Evolutionary conservation across 345 rosid genomes (phyloP).

Genomic region (Psidium guajava): DNA sequence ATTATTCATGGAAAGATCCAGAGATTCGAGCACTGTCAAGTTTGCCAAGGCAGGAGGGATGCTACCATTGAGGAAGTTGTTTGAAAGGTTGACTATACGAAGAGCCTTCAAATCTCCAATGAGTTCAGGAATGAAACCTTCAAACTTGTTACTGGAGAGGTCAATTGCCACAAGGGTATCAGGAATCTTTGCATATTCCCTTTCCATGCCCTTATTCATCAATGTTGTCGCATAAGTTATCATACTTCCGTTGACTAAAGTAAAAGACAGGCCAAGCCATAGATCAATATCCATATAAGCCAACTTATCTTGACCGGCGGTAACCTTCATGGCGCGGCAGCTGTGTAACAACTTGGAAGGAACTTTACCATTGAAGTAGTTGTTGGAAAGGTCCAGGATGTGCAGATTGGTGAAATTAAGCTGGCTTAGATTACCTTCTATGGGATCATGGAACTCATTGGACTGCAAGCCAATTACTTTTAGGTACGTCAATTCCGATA

Average conservation of each 20-base stretch:
- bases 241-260: fast-evolving
- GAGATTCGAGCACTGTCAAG: background rate
- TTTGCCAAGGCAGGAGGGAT: background rate
- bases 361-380: background rate
- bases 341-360: background rate
- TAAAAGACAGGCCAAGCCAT: fast-evolving
- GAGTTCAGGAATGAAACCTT: background rate
- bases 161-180: fast-evolving
- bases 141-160: background rate
- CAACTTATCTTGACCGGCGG: background rate
- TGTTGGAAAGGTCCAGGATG: background rate
- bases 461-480: background rate
- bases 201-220: background rate
- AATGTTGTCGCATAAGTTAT: background rate
- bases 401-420: background rate
- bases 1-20: background rate
- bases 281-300: fast-evolving
- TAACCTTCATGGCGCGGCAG: background rate
- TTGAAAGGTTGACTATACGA: background rate
- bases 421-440: fast-evolving
- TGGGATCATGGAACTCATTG: background rate
- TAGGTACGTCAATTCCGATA: background rate
- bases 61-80: background rate
- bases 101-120: background rate
- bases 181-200: background rate